phyloP scores from a whole-genome alignment of 768 basidiomycete species.

The Megacollybia marginata region DNA sequence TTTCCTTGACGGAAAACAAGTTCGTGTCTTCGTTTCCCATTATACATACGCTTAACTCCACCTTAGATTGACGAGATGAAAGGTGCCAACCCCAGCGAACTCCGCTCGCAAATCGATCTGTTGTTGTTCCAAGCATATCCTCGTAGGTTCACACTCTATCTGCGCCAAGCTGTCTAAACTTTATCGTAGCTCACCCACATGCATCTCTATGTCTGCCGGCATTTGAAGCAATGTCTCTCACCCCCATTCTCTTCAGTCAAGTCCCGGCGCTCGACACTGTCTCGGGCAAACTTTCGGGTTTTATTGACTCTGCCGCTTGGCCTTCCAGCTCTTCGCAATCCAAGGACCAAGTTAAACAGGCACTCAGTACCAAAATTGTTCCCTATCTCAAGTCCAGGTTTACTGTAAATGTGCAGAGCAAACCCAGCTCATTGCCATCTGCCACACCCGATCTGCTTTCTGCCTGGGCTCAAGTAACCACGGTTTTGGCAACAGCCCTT shows the following conservation, averaged over 20 bases:
- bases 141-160: slow-evolving; percentile 39
- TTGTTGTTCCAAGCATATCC: slow-evolving; percentile 74
- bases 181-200: slow-evolving; percentile 66
- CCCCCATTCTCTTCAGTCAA: slow-evolving; percentile 71
- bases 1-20: slow-evolving; percentile 73
- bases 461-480: slow-evolving; percentile 43
- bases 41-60: not conserved
- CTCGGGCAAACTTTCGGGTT: slow-evolving; percentile 49
- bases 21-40: slow-evolving; percentile 12
- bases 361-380: slow-evolving; percentile 39
- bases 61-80: slow-evolving; percentile 60
- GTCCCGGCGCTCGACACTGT: slow-evolving; percentile 64
- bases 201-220: slow-evolving; percentile 48
- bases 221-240: slow-evolving; percentile 54
- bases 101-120: slow-evolving; percentile 67
- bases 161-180: not conserved
- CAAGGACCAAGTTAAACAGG: slow-evolving; percentile 38
- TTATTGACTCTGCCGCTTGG: slow-evolving; percentile 47
- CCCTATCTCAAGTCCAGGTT: slow-evolving; percentile 64
- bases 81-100: slow-evolving; percentile 62
- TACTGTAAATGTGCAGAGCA: slow-evolving; percentile 15
- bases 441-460: slow-evolving; percentile 32
- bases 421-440: slow-evolving; percentile 12
- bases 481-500: slow-evolving; percentile 35
- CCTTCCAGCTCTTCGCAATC: slow-evolving; percentile 17